Base-by-base conservation (phyloP, 257 asterid species). In the Vinca minor region DNA sequence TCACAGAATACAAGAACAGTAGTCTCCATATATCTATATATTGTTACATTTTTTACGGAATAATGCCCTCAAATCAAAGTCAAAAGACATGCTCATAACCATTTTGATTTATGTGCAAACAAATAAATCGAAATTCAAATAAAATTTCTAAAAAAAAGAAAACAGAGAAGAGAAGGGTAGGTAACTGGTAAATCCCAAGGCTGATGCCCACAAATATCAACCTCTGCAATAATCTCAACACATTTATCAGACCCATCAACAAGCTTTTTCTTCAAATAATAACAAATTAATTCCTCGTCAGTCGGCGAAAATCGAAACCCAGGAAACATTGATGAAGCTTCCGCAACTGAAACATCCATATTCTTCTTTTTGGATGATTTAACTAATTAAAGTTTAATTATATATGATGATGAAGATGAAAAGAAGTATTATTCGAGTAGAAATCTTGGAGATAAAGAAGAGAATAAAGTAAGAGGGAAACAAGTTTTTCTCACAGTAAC, bases 131-230 rank as follows among this genome's bases (percentile, higher is more conserved):
- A 32, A 55, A 31, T 55, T 26, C n/a, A n/a, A n/a, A n/a, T 15
- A 12, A n/a, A n/a, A n/a, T n/a, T n/a, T n/a, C n/a, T n/a, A 5
- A 25, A 0, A 4, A 13, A 10, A 15, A 10, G 34, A 38, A 15
- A n/a, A n/a, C n/a, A n/a, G n/a, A 23, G 18, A 42, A 1, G 14
- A 42, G n/a, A 32, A 4, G 35, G 26, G n/a, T n/a, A n/a, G 38
- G 38, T 46, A 91, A 96, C 96, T 71, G 98, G 98, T 32, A 91
- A 82, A 72, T 89, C 95, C 98, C 98, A 89, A 56, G 98, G 96
- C 77, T 91, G 95, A 29, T 79, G 80, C 39, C 70, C 74, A 49
- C 96, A 86, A 31, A 91, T 89, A 76, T 91, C 96, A 63, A 91
- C 85, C 72, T 85, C 89, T 14, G 95, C 71, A 52, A 88, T 91